A percentile compares a stretch with the other conserved stretches of the same genome.
Conservation (phyloP, 495 filamentous ascomycete species). For the Jackrogersella multiformis region DNA sequence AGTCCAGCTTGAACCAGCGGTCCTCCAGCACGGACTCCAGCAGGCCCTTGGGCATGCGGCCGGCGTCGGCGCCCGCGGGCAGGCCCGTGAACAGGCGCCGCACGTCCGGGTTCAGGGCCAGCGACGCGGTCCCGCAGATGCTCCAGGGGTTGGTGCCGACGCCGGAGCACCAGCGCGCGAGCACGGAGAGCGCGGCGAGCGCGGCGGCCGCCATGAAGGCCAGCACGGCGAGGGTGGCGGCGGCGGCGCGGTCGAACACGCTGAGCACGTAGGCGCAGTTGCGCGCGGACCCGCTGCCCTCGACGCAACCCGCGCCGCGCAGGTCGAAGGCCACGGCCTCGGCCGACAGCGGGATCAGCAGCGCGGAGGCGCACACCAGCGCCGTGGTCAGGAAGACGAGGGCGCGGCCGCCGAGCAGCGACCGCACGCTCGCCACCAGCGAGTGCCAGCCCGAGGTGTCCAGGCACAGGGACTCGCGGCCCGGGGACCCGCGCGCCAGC, state of each 20-base stretch:
- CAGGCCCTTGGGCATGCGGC: slow-evolving; percentile 36
- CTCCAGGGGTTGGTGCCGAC: slow-evolving; percentile 54
- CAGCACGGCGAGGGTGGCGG: slow-evolving; percentile 39
- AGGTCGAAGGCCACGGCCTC: slow-evolving; percentile 49
- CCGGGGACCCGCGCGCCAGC: slow-evolving; percentile 45
- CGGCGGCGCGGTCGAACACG: slow-evolving; percentile 44
- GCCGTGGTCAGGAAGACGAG: slow-evolving; percentile 44
- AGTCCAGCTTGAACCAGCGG: slow-evolving; percentile 49
- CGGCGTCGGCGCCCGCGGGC: slow-evolving; percentile 34
- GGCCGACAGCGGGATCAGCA: slow-evolving; percentile 47
- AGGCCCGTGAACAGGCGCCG: slow-evolving; percentile 39
- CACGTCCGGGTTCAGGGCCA: slow-evolving; percentile 48
- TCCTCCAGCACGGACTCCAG: slow-evolving; percentile 36
- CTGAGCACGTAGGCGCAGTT: slow-evolving; percentile 51
- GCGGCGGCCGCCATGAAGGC: slow-evolving; percentile 43
- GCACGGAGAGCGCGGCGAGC: slow-evolving; percentile 36
- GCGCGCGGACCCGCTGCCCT: slow-evolving; percentile 27
- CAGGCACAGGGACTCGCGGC: slow-evolving; percentile 45
- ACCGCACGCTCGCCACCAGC: slow-evolving; percentile 34
- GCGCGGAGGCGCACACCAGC: slow-evolving; percentile 41
- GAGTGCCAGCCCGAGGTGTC: slow-evolving; percentile 43
- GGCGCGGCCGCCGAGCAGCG: slow-evolving; percentile 41
- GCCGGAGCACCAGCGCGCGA: slow-evolving; percentile 47
- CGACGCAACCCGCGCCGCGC: slow-evolving; percentile 40
- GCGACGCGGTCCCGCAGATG: slow-evolving; percentile 49